Conservation (phyloP, 2,329 filamentous ascomycete genomes). For the Fusarium cyanostomum region DNA sequence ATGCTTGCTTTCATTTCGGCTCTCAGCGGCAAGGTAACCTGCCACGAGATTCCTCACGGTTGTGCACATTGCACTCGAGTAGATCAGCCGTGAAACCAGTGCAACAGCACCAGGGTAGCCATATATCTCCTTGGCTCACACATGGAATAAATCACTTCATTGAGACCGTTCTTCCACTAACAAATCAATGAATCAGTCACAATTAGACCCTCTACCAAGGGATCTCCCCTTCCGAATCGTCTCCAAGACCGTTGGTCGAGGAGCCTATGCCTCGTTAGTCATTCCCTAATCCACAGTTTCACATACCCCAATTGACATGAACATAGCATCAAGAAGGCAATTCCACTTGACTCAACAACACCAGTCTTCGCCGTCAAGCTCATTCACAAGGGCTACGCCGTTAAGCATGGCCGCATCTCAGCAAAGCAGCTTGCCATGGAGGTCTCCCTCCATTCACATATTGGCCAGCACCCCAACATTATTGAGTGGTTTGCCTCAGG, state of each 20-base stretch:
- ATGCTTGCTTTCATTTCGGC: neutral
- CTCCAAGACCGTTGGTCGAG: conserved; percentile 95
- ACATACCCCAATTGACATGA: conserved; percentile 7
- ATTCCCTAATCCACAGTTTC: conserved; percentile 10
- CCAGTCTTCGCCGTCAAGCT: conserved; percentile 98
- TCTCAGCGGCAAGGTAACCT: neutral
- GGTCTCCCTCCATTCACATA: conserved; percentile 86
- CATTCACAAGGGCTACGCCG: conserved; percentile 96
- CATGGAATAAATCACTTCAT: neutral
- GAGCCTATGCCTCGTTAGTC: conserved; percentile 93
- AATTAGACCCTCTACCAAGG: conserved; percentile 83
- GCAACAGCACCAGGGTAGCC: conserved; percentile 11
- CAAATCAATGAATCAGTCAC: conserved; percentile 73
- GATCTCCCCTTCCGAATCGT: conserved; percentile 93
- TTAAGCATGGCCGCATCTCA: conserved; percentile 86
- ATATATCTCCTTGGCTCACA: neutral
- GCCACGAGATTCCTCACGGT: neutral
- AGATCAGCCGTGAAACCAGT: neutral
- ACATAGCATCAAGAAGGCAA: conserved; percentile 88
- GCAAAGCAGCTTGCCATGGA: conserved; percentile 92
- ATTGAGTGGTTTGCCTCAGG: conserved; percentile 92
- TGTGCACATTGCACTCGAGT: neutral
- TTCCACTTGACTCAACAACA: conserved; percentile 71
- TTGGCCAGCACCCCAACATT: conserved; percentile 90
- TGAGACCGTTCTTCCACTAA: neutral